Evolutionary conservation across 176 grass and related monocot species (phyloP).

Genomic region (Cenchrus americanus): DNA sequence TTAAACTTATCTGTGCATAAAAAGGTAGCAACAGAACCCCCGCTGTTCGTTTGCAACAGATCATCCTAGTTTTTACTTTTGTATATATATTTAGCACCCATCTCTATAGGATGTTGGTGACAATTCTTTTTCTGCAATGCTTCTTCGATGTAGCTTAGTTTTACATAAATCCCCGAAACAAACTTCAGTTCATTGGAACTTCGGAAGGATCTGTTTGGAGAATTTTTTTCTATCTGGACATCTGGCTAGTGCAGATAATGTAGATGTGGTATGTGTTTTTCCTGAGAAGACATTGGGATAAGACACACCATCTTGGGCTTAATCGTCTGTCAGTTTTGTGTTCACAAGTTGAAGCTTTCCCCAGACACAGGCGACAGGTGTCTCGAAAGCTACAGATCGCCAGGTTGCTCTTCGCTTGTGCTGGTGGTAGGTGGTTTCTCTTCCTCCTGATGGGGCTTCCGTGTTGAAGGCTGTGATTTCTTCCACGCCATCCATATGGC

Average conservation of each 20-base stretch:
- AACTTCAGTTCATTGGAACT: neutral
- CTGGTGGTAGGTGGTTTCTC: neutral
- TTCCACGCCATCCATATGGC: neutral
- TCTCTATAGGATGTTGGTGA: conserved; percentile 54
- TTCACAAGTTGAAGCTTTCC: neutral
- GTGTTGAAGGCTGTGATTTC: neutral
- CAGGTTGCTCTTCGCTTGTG: conserved; percentile 34
- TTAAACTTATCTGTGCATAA: conserved; percentile 54
- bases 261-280: conserved; percentile 3
- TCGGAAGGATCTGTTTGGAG: conserved; percentile 22
- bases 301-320: neutral
- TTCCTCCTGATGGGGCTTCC: conserved; percentile 13
- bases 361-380: conserved; percentile 38
- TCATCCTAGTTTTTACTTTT: conserved; percentile 43
- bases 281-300: neutral
- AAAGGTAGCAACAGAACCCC: conserved; percentile 59
- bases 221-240: neutral
- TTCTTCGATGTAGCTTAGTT: conserved; percentile 29
- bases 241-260: neutral
- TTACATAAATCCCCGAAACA: conserved; percentile 36
- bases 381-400: conserved; percentile 5
- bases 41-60: conserved; percentile 44
- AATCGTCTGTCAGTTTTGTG: conserved; percentile 16
- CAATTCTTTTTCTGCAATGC: conserved; percentile 27
- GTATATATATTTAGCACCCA: conserved; percentile 63